Evolutionary conservation across 768 basidiomycete species (phyloP).

Genomic region (Serendipita sp.): DNA sequence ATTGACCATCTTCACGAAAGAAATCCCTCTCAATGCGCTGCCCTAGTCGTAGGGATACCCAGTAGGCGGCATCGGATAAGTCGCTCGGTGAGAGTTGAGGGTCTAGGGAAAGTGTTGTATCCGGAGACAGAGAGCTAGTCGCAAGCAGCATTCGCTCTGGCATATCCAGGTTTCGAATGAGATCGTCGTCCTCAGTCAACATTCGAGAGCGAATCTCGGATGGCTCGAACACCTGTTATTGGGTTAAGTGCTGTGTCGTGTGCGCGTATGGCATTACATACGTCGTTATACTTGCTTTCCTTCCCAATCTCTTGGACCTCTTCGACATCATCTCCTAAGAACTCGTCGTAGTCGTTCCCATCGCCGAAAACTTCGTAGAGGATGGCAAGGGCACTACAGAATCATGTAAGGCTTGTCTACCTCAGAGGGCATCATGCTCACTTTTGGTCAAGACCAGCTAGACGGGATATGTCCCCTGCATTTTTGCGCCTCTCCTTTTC

Average conservation of each 20-base stretch:
- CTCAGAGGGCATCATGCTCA: conserved; percentile 24
- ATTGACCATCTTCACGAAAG: conserved; percentile 47
- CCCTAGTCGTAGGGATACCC: conserved; percentile 75
- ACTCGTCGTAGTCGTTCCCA: conserved; percentile 93
- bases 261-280: conserved; percentile 22
- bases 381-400: conserved; percentile 29
- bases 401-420: not conserved
- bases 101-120: conserved; percentile 42
- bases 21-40: conserved; percentile 51
- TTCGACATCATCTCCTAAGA: conserved; percentile 65
- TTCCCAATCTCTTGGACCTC: conserved; percentile 38
- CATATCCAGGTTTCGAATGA: conserved; percentile 76
- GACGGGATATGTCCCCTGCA: conserved; percentile 48
- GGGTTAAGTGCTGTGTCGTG: conserved; percentile 8
- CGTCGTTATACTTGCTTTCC: conserved; percentile 76
- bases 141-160: conserved; percentile 94
- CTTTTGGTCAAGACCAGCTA: conserved; percentile 71
- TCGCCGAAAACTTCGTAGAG: conserved; percentile 94
- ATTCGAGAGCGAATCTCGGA: conserved; percentile 81
- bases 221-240: conserved; percentile 80
- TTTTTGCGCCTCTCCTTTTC: conserved; percentile 51
- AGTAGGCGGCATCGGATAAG: conserved; percentile 63
- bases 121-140: conserved; percentile 61
- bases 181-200: conserved; percentile 84
- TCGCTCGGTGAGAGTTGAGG: conserved; percentile 54